phyloP scores from a whole-genome alignment of 495 filamentous ascomycete species.

The Hyaloscypha bicolor region DNA sequence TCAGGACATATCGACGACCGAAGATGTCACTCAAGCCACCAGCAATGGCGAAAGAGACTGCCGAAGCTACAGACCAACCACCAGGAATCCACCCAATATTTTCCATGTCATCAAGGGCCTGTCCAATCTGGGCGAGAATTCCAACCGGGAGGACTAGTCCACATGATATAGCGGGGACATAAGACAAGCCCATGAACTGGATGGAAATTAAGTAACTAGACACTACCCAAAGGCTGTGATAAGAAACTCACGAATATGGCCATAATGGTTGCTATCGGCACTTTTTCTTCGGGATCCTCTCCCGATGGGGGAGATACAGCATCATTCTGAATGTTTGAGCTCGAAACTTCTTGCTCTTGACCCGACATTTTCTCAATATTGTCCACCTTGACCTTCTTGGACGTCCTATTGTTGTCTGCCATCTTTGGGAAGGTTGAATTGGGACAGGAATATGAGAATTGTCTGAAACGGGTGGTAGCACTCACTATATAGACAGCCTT shows the following conservation, averaged over 20 bases:
- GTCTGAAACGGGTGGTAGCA: conserved; percentile 1
- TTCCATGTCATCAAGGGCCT: conserved; percentile 12
- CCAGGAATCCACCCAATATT: conserved; percentile 38
- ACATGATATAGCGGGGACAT: conserved; percentile 19
- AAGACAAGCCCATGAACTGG: conserved; percentile 29
- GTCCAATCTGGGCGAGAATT: conserved; percentile 27
- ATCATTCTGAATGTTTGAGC: conserved; percentile 5
- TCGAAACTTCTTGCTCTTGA: conserved; percentile 6
- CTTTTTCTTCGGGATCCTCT: conserved; percentile 19
- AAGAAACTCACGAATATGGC: conserved; percentile 21
- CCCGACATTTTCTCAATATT: conserved; percentile 1
- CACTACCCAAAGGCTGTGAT: background rate
- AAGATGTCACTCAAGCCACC: conserved; percentile 40
- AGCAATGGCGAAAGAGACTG: conserved; percentile 35
- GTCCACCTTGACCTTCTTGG: conserved; percentile 14
- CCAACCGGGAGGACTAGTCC: conserved; percentile 20
- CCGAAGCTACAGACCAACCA: conserved; percentile 30
- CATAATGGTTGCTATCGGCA: conserved; percentile 20
- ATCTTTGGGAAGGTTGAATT: conserved; percentile 10
- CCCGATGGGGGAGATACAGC: conserved; percentile 3
- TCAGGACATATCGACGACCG: conserved; percentile 35
- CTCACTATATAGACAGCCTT: background rate
- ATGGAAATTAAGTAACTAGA: background rate
- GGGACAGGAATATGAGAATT: background rate
- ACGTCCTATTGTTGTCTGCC: conserved; percentile 7